Evolutionary conservation across 75 land plant genomes (phyloP).

Genomic region (Larix kaempferi): DNA sequence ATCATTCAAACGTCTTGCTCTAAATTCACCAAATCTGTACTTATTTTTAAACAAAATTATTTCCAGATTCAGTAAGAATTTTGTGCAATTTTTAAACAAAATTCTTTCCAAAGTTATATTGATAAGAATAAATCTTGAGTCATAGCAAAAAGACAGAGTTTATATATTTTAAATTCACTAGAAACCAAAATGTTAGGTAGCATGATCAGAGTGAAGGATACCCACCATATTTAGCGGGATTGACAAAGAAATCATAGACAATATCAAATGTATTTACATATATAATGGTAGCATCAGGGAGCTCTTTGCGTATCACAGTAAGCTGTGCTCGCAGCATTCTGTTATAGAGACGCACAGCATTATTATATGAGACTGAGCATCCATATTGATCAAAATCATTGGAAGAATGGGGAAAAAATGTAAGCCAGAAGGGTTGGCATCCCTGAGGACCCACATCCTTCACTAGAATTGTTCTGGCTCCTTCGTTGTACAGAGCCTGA

Average conservation of each 20-base stretch:
- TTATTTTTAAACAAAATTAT: too few relatives aligned
- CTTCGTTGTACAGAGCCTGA: conserved; percentile 52
- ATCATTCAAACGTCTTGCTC: too few relatives aligned
- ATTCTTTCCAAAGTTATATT: too few relatives aligned
- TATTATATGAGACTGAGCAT: conserved; percentile 62
- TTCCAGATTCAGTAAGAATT: too few relatives aligned
- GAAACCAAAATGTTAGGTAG: too few relatives aligned
- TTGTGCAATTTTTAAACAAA: too few relatives aligned
- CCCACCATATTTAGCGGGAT: conserved; percentile 54
- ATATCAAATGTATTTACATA: conserved; percentile 54
- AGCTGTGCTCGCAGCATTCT: conserved; percentile 37
- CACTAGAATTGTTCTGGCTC: conserved; percentile 58
- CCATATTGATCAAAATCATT: conserved; percentile 60
- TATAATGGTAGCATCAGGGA: conserved; percentile 41
- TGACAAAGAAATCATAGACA: conserved; percentile 48
- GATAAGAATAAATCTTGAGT: too few relatives aligned
- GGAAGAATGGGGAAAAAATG: conserved; percentile 23
- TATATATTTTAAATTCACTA: too few relatives aligned
- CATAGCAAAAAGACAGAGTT: too few relatives aligned
- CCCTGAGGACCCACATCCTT: conserved; percentile 74
- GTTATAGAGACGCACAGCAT: conserved; percentile 59
- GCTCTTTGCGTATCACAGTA: conserved; percentile 14
- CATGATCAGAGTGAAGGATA: too few relatives aligned
- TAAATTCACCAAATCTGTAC: too few relatives aligned
- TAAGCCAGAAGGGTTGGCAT: conserved; percentile 57